Percentiles rank a stretch among this genome's conserved stretches.
These are phyloP conservation scores for Aspergillus baeticus DNA, from an alignment of 495 filamentous ascomycete genomes.

Conservation along the genomic window DNA sequence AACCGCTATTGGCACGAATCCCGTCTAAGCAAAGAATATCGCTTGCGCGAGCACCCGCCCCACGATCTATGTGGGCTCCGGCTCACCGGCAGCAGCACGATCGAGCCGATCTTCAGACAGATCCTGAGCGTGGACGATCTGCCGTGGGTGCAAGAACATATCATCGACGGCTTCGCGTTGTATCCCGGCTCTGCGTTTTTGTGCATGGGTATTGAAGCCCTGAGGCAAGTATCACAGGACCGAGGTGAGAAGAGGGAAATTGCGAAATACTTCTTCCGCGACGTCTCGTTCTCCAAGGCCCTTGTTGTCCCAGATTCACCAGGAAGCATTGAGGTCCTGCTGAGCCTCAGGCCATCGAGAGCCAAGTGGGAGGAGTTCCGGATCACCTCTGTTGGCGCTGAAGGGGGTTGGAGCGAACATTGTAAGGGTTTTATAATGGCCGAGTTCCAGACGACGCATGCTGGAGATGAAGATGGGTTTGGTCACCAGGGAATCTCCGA, in stretches of 20 bases:
- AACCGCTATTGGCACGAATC: slow-evolving; percentile 28
- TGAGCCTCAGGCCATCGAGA: background rate
- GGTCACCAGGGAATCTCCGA: background rate
- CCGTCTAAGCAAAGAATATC: slow-evolving; percentile 15
- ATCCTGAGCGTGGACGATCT: slow-evolving; percentile 10
- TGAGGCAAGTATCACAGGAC: slow-evolving; percentile 8
- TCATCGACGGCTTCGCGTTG: slow-evolving; percentile 15
- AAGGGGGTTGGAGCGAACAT: slow-evolving; percentile 28
- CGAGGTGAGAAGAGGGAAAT: background rate
- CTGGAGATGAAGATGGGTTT: background rate
- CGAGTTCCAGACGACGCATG: background rate
- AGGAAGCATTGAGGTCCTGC: background rate
- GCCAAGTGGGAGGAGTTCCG: slow-evolving; percentile 31
- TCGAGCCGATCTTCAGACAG: slow-evolving; percentile 16
- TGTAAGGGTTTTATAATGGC: slow-evolving; percentile 23
- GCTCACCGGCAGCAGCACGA: slow-evolving; percentile 1
- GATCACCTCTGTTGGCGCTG: slow-evolving; percentile 18
- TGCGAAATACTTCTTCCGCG: background rate
- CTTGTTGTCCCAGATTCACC: slow-evolving; percentile 4
- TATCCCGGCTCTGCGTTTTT: slow-evolving; percentile 24
- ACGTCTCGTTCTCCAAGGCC: slow-evolving; percentile 3
- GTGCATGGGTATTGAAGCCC: slow-evolving; percentile 28
- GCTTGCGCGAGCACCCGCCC: slow-evolving; percentile 11
- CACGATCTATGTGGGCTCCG: slow-evolving; percentile 18
- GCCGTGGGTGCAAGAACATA: slow-evolving; percentile 26